Evolutionary conservation across 176 grass and related monocot species (phyloP), one percentile per base, ranked within the genome.

Genomic region (Lolium rigidum): DNA sequence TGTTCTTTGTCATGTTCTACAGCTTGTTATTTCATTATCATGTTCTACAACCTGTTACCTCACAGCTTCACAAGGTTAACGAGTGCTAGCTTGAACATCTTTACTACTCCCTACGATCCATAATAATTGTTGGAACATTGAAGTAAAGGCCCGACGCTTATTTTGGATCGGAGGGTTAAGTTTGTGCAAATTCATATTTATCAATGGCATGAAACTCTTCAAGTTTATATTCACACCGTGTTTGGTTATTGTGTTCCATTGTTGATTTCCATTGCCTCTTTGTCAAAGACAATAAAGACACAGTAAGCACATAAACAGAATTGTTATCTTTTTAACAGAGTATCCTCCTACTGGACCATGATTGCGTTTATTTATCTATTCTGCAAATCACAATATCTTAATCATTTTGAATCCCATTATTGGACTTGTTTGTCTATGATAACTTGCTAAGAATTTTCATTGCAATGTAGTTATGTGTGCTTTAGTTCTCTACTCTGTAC

Each of bases 1-100:
- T 76, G 52, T 73, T 68, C 16, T 71, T 63, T 55, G 1, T 48
- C 43, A 78, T 86, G 71, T 77, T 58, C 64, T 65, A 20, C 75
- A 86, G 4, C 70, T 55, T 22, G 37, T 69, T 89, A 43, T 67
- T 77, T 67, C n/a, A 82, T 71, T 35, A 1, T 2, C 43, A 78
- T 86, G 78, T 77, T 58, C 79, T 64, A 20, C 74, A 85, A 4
- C 41, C 46, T 24, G 20, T 61, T 90, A 44, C 77, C 69, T 71
- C 35, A 44, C 50, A 82, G 6, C 49, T 70, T 14, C 26, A 5
- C 49, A 70, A 24, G 31, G 15, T 69, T 57, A 57, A 57, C 56
- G 20, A 54, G 26, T n/a, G 41, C 50, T 43, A 57, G 49, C 49
- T 82, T 56, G 2, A 59, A 22, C 21, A 68, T 3, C 9, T 87